Percentiles rank a stretch among this genome's conserved stretches.
These are phyloP conservation scores for Nakazawaea ambrosiae DNA, from an alignment of 805 yeast genomes.

Conservation along the genomic window DNA sequence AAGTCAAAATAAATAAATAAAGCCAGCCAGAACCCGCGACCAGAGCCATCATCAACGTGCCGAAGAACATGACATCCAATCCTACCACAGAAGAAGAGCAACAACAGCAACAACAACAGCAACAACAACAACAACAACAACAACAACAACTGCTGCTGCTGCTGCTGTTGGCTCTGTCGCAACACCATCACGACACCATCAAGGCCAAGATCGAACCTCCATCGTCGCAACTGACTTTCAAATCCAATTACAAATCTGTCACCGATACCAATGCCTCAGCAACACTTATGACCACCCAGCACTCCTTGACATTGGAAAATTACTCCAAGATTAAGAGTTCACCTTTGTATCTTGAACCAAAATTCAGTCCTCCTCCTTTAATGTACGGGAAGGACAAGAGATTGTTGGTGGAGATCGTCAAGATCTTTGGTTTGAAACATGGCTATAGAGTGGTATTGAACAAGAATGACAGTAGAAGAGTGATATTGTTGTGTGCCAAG, in stretches of 20 bases:
- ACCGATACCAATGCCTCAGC: neutral
- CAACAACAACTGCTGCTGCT: no score
- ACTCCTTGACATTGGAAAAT: constrained; percentile 10
- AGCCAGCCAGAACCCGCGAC: no score
- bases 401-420: constrained; percentile 17
- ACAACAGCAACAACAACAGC: no score
- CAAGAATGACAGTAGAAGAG: constrained; percentile 19
- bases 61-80: no score
- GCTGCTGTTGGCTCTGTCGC: no score
- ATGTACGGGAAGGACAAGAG: constrained; percentile 17
- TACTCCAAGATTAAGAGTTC: constrained; percentile 4
- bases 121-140: no score
- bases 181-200: no score
- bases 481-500: constrained; percentile 17
- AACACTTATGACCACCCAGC: constrained; percentile 9
- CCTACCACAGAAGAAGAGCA: no score
- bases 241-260: constrained; percentile 4
- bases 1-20: no score
- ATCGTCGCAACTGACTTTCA: constrained; percentile 7
- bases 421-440: constrained; percentile 17
- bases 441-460: constrained; percentile 19
- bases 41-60: no score
- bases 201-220: no score
- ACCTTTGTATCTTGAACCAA: neutral
- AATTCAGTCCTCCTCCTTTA: constrained; percentile 15